Base-by-base conservation (phyloP, 1,284 basidiomycete species). In the Ceratobasidium sp. region DNA sequence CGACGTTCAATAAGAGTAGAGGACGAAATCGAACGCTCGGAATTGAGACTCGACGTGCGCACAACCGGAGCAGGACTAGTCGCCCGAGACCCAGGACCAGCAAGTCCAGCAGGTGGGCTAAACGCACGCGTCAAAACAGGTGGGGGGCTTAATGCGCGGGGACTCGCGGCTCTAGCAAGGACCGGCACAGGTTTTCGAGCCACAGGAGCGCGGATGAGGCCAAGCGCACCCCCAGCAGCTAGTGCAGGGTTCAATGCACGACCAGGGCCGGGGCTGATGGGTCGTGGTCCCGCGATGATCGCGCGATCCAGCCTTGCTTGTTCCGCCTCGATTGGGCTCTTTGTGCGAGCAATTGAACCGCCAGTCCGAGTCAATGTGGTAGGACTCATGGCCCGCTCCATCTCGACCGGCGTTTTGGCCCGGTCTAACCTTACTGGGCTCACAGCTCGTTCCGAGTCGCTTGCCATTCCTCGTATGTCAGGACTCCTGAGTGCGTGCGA, bases 401-500 rank as follows among this genome's bases (percentile, higher is more conserved):
- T n/a, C 16, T 66, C 62, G 30, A 54, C 52, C 36, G 62, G 62
- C n/a, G 50, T 54, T 36, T 33, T 42, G 1, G 62, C 62, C 27
- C 62, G 50, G 2, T 56, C 62, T 19, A 66, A 23, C 25, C 50
- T 27, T 19, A 53, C 21, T 19, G 54, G 54, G 54, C 54, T 56
- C 9, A 56, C 21, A 21, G 54, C 54, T n/a, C 54, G 54, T 6
- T 56, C 54, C 2, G 21, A 23, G 8, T 56, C 27, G 81, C n/a
- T 16, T 49, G 49, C 56, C 53, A 71, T n/a, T 16, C 58, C 47
- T 27, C 16, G 71, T 23, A 71, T 60, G 25, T 69, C 69, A 19
- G 76, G 74, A 49, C 73, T 76, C 41, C 60, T 62, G 1, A 82
- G 88, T 19, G 89, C 90, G 14, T 87, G 87, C 70, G 82, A 83